These are phyloP conservation scores for Kwoniella botswanensis DNA, from an alignment of 768 basidiomycete species.

Conservation along the genomic window DNA sequence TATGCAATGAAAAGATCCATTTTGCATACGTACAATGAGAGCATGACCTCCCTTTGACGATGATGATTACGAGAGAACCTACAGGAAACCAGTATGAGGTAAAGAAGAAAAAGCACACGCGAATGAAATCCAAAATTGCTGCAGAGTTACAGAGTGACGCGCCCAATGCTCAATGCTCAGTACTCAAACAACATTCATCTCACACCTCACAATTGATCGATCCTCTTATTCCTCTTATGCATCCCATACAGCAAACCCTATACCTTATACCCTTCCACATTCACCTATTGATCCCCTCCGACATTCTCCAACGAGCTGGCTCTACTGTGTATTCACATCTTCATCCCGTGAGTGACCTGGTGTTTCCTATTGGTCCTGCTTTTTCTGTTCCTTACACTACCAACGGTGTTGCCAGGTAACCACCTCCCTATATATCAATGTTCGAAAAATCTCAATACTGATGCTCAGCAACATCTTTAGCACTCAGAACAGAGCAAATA, in stretches of 20 bases:
- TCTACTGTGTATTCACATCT: too few relatives aligned
- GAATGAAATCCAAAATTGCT: background rate
- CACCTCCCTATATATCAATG: background rate
- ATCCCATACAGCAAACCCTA: background rate
- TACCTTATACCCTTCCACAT: background rate
- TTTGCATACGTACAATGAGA: background rate
- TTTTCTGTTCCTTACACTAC: conserved; percentile 5
- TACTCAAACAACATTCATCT: background rate
- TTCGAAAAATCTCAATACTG: background rate
- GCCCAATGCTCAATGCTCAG: background rate
- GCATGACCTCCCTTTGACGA: background rate
- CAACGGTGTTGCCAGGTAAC: background rate
- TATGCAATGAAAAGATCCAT: background rate
- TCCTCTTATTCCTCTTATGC: background rate
- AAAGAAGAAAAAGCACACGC: conserved; percentile 1
- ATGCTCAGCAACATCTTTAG: background rate
- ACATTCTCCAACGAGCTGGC: too few relatives aligned
- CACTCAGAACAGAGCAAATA: background rate
- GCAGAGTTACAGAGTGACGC: background rate
- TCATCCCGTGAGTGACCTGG: background rate
- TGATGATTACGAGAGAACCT: background rate
- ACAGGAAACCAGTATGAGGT: background rate
- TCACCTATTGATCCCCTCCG: too few relatives aligned
- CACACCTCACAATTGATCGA: too few relatives aligned
- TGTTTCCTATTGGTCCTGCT: background rate